Percentiles rank a stretch among this genome's conserved stretches.
Evolutionary conservation across 257 asterid species (phyloP).

Genomic region (Nicotiana paniculata): DNA sequence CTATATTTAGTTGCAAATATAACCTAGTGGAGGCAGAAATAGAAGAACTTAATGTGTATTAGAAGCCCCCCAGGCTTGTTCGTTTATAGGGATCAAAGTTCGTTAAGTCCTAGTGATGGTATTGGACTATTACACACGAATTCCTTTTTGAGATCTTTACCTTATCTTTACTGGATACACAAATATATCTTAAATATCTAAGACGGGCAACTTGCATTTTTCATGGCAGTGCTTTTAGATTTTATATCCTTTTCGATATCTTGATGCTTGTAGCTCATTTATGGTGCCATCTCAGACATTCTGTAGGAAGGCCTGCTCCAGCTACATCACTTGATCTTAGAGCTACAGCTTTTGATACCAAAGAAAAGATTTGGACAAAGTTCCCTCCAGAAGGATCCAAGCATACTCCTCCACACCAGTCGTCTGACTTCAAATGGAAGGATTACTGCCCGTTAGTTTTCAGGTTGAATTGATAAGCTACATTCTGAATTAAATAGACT

Average conservation of each 20-base stretch:
- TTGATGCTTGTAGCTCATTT: slow-evolving; percentile 20
- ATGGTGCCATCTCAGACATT: slow-evolving; percentile 51
- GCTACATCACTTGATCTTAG: slow-evolving; percentile 60
- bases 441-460: slow-evolving; percentile 89
- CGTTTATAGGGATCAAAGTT: not conserved
- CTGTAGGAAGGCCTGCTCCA: slow-evolving; percentile 83
- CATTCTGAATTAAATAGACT: not conserved
- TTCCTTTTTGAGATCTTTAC: not conserved
- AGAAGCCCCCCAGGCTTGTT: not conserved
- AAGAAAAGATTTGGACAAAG: slow-evolving; percentile 72
- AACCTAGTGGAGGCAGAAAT: not conserved
- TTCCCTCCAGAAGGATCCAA: slow-evolving; percentile 89
- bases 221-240: not conserved
- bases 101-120: not conserved
- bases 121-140: not conserved
- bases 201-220: not conserved
- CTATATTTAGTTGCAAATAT: not conserved
- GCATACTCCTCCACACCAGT: slow-evolving; percentile 88
- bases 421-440: slow-evolving; percentile 87
- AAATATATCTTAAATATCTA: not conserved
- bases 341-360: slow-evolving; percentile 60
- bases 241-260: not conserved
- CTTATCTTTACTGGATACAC: not conserved
- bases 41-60: not conserved
- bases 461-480: slow-evolving; percentile 47